A percentile compares a stretch with the other conserved stretches of the same genome.
Conservation (phyloP, 306 rosid genomes). For the Sophora flavescens region DNA sequence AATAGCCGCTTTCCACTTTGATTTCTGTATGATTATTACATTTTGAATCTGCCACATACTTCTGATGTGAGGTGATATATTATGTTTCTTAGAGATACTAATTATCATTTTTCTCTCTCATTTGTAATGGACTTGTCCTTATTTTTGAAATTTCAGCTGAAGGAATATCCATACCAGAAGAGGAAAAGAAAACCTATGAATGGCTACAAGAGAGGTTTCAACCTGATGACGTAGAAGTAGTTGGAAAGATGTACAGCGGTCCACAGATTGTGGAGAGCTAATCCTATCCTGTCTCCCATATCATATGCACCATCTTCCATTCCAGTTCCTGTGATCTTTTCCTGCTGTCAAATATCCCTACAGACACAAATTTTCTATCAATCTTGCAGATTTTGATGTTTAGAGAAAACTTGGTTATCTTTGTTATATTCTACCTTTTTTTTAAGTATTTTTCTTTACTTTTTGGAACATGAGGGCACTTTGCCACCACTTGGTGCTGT, state of each 20-base stretch:
- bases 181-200: slow-evolving; percentile 63
- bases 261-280: slow-evolving; percentile 70
- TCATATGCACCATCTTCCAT: slow-evolving; percentile 19
- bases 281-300: slow-evolving; percentile 35
- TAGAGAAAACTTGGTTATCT: slow-evolving; percentile 25
- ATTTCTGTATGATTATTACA: too few species aligned
- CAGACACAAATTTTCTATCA: slow-evolving; percentile 31
- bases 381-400: slow-evolving; percentile 9
- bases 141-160: slow-evolving; percentile 55
- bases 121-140: not conserved
- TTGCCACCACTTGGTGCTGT: slow-evolving; percentile 36
- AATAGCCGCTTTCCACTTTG: not conserved
- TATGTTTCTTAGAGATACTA: too few species aligned
- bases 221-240: slow-evolving; percentile 67
- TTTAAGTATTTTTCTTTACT: not conserved
- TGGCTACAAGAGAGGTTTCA: slow-evolving; percentile 92
- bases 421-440: slow-evolving; percentile 18
- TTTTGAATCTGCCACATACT: too few species aligned
- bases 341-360: slow-evolving; percentile 40
- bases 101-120: too few species aligned
- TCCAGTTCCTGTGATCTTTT: slow-evolving; percentile 20
- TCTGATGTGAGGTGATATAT: too few species aligned
- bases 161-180: slow-evolving; percentile 65
- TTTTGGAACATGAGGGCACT: slow-evolving; percentile 52
- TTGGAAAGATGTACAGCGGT: slow-evolving; percentile 71